Base-by-base conservation (phyloP, 2,329 filamentous ascomycete genomes). In the Coniochaeta sp. region DNA sequence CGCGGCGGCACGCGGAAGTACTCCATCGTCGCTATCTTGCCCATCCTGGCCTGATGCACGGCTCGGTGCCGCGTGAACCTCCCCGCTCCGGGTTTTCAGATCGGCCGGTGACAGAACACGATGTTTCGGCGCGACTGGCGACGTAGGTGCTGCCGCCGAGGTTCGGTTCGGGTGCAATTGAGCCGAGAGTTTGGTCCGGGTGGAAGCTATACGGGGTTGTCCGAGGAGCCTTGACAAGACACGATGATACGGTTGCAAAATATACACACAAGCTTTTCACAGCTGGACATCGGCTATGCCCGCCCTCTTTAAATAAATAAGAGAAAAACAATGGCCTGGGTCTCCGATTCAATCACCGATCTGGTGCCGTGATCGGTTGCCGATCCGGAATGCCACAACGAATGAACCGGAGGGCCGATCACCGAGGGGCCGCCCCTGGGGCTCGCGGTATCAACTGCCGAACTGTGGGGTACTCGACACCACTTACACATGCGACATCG, bases 1-100 rank as follows among this genome's bases (percentile, higher is more conserved):
- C 85, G 76, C 22, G 86, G 86, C 57, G 83, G 81, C 26, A 88
- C 82, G 30, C 85, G 79, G 69, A 88, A 88, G 68, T 88, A 86
- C 66, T 88, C 85, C 28, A 88, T 82, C 14, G 67, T 77, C 63
- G 79, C 79, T 67, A 88, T 88, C 64, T 82, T 84, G 1, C 77
- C 78, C 84, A 87, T 87, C 17, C 44, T 44, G n/a, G n/a, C 5
- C 17, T 55, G n/a, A 30, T 32, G 4, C 30, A 32, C 30, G 30
- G 30, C 30, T 32, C 30, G n/a, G 30, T 32, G 12, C 26, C 50
- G 54, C n/a, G 28, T 10, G n/a, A 36, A 24, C 12, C 54, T 56
- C 54, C 22, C 17, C 10, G 10, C 17, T 22, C 22, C 22, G 47
- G 47, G 22, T 4, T 22, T 17, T 28, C 22, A 17, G 14, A 26